Base-by-base conservation (phyloP, 2,329 filamentous ascomycete species). In the Beauveria bassiana region DNA sequence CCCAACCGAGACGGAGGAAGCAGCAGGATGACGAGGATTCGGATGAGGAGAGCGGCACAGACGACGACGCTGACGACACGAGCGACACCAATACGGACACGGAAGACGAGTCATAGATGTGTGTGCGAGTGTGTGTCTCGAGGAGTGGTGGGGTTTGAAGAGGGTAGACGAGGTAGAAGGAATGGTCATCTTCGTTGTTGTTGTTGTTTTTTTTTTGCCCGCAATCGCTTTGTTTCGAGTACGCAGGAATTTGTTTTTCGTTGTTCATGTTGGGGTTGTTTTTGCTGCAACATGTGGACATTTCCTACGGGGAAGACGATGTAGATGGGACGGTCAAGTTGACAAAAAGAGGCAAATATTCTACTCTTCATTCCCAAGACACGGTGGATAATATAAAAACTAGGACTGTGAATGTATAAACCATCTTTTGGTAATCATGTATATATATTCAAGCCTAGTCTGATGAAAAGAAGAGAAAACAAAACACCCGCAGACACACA, bases 31-130 rank as follows among this genome's bases (percentile, higher is more conserved):
- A 56, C 52, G 83, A 84, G 2, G 85, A 88, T 52, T 87, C 84
- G 61, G 87, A 90, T 58, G 91, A 93, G 24, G 91, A 96, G 78
- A 96, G 91, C 65, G 88, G 90, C 65, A 91, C 88, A 12, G 77
- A 77, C 18, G 91, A 96, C 64, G 87, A 88, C 69, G 84, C 79
- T 14, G 80, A 82, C 34, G 84, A 86, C 71, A 86, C 85, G 42
- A 88, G 85, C 69, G 86, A 82, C 65, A 89, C 86, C 16, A 86
- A 89, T 70, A 87, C 85, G 14, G 84, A 87, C 66, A 89, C 86
- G 1, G 86, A 89, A 70, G 81, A 84, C 34, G 82, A 86, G 72
- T 79, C 81, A 70, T 82, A 72, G 66, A 62, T 34, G 40, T 18
- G 22, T 10, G 4, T 43, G 34, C 2, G 34, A 4, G 42, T 5